Evolutionary conservation across 2,329 filamentous ascomycete species (phyloP).

Genomic region (Calonectria fujianensis): DNA sequence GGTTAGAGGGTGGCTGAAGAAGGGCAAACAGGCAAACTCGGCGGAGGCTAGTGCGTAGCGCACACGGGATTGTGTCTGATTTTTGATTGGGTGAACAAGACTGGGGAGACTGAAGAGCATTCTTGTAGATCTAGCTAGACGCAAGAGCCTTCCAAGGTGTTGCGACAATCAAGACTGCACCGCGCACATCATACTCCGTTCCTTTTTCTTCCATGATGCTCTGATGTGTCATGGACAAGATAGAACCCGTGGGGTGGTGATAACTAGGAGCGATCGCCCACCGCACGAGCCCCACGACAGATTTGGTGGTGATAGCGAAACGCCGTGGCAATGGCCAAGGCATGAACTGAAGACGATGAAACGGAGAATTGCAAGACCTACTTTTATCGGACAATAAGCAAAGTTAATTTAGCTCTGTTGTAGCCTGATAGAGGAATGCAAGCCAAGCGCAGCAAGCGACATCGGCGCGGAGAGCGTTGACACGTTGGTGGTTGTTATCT

Average conservation of each 20-base stretch:
- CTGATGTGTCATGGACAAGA: background rate
- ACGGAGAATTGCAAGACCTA: background rate
- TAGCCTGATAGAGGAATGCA: constrained; percentile 19
- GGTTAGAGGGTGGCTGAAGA: constrained; percentile 9
- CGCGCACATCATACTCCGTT: background rate
- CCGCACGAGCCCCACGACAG: background rate
- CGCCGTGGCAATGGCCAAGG: background rate
- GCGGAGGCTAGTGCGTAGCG: constrained; percentile 9
- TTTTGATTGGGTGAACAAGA: background rate
- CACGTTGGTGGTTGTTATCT: constrained; percentile 7
- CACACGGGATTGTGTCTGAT: constrained; percentile 1
- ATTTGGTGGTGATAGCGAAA: constrained; percentile 5
- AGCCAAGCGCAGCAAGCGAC: background rate
- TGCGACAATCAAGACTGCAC: background rate
- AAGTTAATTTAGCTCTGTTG: constrained; percentile 19
- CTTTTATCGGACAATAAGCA: background rate
- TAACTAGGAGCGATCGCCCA: background rate
- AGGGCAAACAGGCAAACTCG: background rate
- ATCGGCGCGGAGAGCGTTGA: background rate
- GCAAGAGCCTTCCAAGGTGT: background rate
- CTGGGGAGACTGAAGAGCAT: background rate
- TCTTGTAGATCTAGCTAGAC: background rate
- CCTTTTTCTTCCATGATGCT: background rate
- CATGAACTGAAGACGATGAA: background rate
- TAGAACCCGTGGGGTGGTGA: constrained; percentile 9